Evolutionary conservation across 2,329 filamentous ascomycete species (phyloP).

Genomic region (Cladophialophora bantiana): DNA sequence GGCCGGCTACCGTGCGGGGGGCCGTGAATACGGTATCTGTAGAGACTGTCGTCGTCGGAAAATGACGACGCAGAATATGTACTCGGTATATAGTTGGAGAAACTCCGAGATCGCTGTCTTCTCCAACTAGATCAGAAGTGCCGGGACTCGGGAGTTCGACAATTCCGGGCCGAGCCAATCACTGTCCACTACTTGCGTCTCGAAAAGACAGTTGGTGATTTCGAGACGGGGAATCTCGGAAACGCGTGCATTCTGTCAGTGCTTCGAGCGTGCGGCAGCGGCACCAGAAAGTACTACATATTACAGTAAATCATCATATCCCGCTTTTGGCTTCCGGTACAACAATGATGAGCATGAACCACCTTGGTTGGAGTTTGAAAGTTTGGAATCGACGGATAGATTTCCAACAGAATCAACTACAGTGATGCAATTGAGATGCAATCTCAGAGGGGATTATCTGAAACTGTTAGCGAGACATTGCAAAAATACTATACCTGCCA

Average conservation of each 20-base stretch:
- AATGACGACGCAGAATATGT: background rate
- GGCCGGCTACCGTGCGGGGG: background rate
- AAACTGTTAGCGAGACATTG: background rate
- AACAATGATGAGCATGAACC: background rate
- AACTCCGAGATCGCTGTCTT: slow-evolving; percentile 34
- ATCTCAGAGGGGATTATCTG: background rate
- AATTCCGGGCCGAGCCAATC: slow-evolving; percentile 9
- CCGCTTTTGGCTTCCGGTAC: background rate
- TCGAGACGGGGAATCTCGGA: slow-evolving; percentile 33
- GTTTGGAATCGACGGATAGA: too few relatives aligned
- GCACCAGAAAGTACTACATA: background rate
- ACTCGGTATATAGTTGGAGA: slow-evolving; percentile 8
- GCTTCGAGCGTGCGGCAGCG: background rate
- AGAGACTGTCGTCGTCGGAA: background rate
- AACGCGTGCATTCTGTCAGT: slow-evolving; percentile 1
- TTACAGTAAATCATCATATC: background rate
- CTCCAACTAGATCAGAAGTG: slow-evolving; percentile 16
- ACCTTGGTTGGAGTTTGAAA: background rate
- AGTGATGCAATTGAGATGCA: too few relatives aligned
- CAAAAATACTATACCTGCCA: background rate
- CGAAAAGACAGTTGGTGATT: slow-evolving; percentile 12
- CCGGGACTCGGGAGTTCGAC: background rate
- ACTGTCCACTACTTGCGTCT: slow-evolving; percentile 5
- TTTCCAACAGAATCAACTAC: too few relatives aligned
- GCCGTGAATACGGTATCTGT: background rate